Evolutionary conservation across 805 yeast species (phyloP), one percentile per base, ranked within the genome.

Genomic region (Yamadazyma laniorum): DNA sequence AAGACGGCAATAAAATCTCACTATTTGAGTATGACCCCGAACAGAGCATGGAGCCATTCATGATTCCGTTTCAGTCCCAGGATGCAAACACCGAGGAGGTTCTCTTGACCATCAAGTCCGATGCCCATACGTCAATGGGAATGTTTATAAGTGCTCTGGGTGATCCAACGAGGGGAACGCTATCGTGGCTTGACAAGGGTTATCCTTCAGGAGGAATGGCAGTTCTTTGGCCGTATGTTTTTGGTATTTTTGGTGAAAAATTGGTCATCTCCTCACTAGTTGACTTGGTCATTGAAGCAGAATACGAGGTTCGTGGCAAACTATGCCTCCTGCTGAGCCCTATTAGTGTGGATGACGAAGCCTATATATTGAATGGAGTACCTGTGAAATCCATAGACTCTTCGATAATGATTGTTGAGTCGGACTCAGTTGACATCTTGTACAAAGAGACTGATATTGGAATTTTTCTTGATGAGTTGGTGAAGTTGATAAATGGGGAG

Each of bases 91-190:
- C 41, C 11, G 46, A 45, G 25, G 69, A 65, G 35, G 58, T 61
- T 29, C 15, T 68, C 34, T 55, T 67, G 23, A 53, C 67, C 1
- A 58, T 67, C 14, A 50, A 55, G 36, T 53, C 71, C 1, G 72
- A 62, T 27, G 47, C 50, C 5, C 26, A 44, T 5, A 57, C 63
- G 1, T 58, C 72, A 1, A 59, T 67, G 45, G 67, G 67, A 6
- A 66, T 67, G 73, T 65, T 69, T 40, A 56, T 65, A 18, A 58
- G 66, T 38, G 48, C 61, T 0, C 32, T 44, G 12, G 74, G 73
- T 1, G 70, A 67, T 37, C 71, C 61, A 3, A 65, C 70, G 1
- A 46, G 72, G 40, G 72, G 73, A 3, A 69, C 72, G 2, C 42
- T 69, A 14, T 49, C 65, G 7, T 67, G 73, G 70, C 40, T 55